Evolutionary conservation across 1,284 basidiomycete genomes (phyloP), one percentile per base, ranked within the genome.

Genomic region (Ustilago loliicola): DNA sequence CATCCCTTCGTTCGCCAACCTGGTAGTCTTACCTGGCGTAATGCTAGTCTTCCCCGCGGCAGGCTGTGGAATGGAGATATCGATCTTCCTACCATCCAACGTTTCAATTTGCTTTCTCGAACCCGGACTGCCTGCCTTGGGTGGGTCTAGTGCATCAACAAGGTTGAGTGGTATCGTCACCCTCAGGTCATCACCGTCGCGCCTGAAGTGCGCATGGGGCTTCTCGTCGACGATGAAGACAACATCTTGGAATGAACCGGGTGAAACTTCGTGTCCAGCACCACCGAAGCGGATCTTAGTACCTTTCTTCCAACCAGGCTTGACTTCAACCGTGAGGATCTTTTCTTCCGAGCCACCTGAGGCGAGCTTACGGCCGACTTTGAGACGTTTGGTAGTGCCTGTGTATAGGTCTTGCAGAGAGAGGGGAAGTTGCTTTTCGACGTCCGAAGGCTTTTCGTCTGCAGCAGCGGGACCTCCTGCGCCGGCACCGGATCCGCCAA

Each of bases 331-430:
- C 0, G 77, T 78, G 34, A 97, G 90, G 9, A 96, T 91, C 87
- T 96, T 97, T 77, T 96, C 94, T 86, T 97, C 95, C 15, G 91
- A 92, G 15, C 88, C 87, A 1, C 96, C 95, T 65, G 90, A 89
- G 29, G 91, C 87, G 62, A 93, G 87, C 79, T 91, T 90, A 61
- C 95, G 91, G 3, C 92, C 92, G 67, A 99, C 91, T 87, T 95
- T 96, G 69, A 99, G 90, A 79, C 92, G 93, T 87, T 98, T 99
- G 30, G 92, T 92, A 2, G 92, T 89, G 34, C 97, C 97, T 53
- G 89, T 89, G 88, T 94, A 96, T n/a, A 99, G 90, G 57, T 99
- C 96, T 82, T 95, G 91, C 7, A 99, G 89, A 0, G 95, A 91
- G 32, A 97, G 89, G 74, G 94, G 94, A 69, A 98, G 90, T 0